Evolutionary conservation across 805 yeast species (phyloP), one percentile per base, ranked within the genome.

Genomic region (Helenozyma baotianmanensis): DNA sequence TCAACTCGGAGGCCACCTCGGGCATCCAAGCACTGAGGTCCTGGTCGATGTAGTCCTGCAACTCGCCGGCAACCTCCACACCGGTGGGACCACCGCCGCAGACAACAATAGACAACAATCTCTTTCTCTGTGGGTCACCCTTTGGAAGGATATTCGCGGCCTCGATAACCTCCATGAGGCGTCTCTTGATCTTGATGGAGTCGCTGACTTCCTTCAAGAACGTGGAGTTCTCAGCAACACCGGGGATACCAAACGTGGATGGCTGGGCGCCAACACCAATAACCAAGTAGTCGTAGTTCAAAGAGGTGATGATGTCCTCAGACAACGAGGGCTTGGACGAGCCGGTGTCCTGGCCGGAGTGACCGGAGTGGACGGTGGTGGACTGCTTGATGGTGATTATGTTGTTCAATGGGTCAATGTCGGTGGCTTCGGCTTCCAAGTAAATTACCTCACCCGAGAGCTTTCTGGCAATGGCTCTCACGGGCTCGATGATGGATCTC

Each of bases 81-180:
- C 97, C 97, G 27, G 97, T 89, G 58, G 97, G 97, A 45, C 97
- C 97, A 64, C 97, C 97, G 53, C 97, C 97, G 48, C 92, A 94
- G 42, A 90, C 95, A 42, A 90, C 90, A 50, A 88, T 80, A 42
- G 81, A 82, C 57, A 89, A 74, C 51, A 90, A 73, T 60, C 95
- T 78, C 64, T 78, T 76, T 64, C 97, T 78, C 58, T 85, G 95
- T 14, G 80, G 79, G 47, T 78, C 85, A 34, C 68, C 80, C 48
- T 74, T 74, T 37, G 92, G 85, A 48, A 88, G 74, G 45, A 82
- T 68, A 48, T 83, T 78, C 26, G 97, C 96, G 43, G 87, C 82
- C 68, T 90, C 96, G 52, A 89, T 80, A 50, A 83, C 76, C 57
- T 85, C 86, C 82, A 88, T 84, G 43, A 89, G 72, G 48, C 82